A percentile compares a stretch with the other conserved stretches of the same genome.
phyloP scores from a whole-genome alignment of 2,329 filamentous ascomycete genomes.

The Uncinocarpus reesii region DNA sequence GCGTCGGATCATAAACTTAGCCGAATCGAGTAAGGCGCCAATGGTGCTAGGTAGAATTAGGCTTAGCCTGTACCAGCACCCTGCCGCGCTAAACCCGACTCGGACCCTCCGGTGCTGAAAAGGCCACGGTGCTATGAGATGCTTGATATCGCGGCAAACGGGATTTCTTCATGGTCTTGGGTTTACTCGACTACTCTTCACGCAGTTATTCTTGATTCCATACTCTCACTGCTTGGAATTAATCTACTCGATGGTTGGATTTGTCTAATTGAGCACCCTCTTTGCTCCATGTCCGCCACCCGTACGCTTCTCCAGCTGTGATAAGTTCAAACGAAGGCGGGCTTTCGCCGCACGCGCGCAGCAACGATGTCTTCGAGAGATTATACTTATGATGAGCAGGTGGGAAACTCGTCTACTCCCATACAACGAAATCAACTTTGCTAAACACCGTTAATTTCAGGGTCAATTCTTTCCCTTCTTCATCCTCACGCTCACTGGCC shows the following conservation, averaged over 20 bases:
- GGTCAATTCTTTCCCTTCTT: conserved; percentile 99
- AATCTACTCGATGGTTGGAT: neutral
- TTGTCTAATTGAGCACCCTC: neutral
- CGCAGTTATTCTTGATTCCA: neutral
- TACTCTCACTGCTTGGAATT: neutral
- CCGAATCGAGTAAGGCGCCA: no score
- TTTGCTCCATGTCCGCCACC: conserved; percentile 9
- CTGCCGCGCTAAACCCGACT: neutral
- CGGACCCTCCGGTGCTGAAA: neutral
- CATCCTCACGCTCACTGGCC: conserved; percentile 76
- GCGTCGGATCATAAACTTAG: no score
- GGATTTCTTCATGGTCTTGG: neutral
- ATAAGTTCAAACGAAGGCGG: conserved; percentile 7
- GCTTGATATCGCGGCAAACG: neutral
- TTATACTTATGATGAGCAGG: conserved; percentile 96
- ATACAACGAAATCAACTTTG: no score
- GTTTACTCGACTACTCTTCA: neutral
- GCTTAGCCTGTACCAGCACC: neutral
- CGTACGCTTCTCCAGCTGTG: conserved; percentile 9
- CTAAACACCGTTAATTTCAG: no score
- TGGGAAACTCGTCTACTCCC: conserved; percentile 36
- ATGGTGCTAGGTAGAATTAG: neutral
- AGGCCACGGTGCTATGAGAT: conserved; percentile 10
- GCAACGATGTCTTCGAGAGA: conserved; percentile 66
- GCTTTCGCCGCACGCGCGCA: neutral